These are phyloP conservation scores for Fraxinus ornus DNA, from an alignment of 305 asterid genomes.

Conservation along the genomic window DNA sequence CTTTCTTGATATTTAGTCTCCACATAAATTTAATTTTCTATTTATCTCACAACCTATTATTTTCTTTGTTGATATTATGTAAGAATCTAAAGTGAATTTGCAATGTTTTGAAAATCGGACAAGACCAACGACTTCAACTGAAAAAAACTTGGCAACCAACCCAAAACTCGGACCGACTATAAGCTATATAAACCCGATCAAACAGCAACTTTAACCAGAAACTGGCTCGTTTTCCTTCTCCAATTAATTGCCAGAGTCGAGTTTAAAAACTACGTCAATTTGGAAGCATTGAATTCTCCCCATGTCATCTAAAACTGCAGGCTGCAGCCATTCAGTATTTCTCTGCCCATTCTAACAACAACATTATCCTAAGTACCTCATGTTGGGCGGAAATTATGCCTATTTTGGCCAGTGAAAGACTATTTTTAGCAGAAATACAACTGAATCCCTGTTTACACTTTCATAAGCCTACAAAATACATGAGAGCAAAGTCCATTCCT, in stretches of 20 bases:
- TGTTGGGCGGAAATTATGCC: background rate
- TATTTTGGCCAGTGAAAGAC: background rate
- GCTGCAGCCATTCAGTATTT: background rate
- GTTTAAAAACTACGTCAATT: background rate
- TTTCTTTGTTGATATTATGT: background rate
- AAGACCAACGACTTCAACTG: background rate
- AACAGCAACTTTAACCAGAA: slow-evolving; percentile 1
- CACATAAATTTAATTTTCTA: background rate
- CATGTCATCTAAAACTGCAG: background rate
- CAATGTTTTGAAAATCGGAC: background rate
- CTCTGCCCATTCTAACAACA: background rate
- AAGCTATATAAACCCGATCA: too few species aligned
- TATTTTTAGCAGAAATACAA: background rate
- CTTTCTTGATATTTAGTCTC: background rate
- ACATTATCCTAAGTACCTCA: background rate
- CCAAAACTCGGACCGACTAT: background rate
- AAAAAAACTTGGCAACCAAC: background rate
- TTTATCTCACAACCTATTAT: background rate
- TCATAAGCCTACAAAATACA: background rate
- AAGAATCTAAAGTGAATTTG: background rate
- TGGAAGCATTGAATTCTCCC: background rate
- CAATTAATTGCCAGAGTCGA: too few species aligned
- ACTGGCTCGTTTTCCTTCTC: too few species aligned
- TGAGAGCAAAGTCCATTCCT: background rate
- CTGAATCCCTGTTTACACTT: too few species aligned